Percentiles rank a stretch among this genome's conserved stretches.
phyloP scores from a whole-genome alignment of 768 basidiomycete species.

The Favolaschia claudopus region DNA sequence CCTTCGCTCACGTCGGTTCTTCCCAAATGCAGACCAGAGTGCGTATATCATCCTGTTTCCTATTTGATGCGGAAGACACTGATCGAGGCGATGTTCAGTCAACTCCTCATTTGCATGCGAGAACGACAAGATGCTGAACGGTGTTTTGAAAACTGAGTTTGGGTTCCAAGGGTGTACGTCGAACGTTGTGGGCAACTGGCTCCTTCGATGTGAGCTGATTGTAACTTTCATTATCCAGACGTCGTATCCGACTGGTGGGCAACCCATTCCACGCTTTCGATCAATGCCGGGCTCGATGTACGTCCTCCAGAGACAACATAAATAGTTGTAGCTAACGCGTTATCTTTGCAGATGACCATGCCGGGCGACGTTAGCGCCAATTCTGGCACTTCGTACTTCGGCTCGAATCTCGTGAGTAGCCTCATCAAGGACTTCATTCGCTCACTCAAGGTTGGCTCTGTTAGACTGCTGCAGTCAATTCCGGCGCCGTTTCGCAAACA shows the following conservation, averaged over 20 bases:
- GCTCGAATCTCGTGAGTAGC: conserved; percentile 55
- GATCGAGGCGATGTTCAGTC: conserved; percentile 37
- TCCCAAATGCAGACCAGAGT: conserved; percentile 30
- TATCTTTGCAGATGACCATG: conserved; percentile 70
- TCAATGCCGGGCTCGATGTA: conserved; percentile 70
- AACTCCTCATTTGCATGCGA: conserved; percentile 72
- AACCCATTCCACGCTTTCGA: conserved; percentile 64
- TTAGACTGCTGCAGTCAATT: conserved; percentile 54
- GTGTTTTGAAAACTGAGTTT: conserved; percentile 69
- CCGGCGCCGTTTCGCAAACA: conserved; percentile 62
- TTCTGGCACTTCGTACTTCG: conserved; percentile 65
- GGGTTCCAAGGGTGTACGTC: conserved; percentile 70
- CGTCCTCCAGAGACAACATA: conserved; percentile 21
- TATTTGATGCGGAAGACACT: neutral
- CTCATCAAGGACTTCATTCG: neutral
- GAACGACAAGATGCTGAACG: conserved; percentile 64
- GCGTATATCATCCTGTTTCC: neutral
- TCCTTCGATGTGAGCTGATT: too few species aligned
- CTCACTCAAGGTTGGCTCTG: neutral
- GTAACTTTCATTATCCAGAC: too few species aligned
- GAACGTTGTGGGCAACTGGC: conserved; percentile 76
- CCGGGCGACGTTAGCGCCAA: conserved; percentile 60
- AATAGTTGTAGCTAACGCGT: neutral
- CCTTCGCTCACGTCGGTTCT: neutral
- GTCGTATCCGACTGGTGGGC: conserved; percentile 76